phyloP scores from a whole-genome alignment of 192 early-diverging fungal species.

The Gamsiella multidivaricata region DNA sequence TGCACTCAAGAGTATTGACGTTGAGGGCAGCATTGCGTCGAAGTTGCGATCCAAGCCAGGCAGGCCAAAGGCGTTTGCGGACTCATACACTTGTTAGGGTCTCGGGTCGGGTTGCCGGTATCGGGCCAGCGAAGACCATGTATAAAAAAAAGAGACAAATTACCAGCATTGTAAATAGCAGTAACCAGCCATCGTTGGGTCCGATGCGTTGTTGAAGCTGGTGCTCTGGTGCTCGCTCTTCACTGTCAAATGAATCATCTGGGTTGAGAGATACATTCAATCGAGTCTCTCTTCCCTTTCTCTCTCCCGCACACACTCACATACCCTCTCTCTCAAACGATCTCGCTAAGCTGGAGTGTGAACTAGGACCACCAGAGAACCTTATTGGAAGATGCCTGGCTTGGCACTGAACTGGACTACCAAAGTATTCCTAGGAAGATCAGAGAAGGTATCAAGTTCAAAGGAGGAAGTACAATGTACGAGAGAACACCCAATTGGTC shows the following conservation, averaged over 20 bases:
- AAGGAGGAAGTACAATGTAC: too few relatives aligned
- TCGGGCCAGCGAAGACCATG: constrained; percentile 3
- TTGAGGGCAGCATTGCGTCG: constrained; percentile 5
- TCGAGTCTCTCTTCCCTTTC: too few relatives aligned
- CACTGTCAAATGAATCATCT: constrained; percentile 1
- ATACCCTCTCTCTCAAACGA: too few relatives aligned
- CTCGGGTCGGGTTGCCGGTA: constrained; percentile 2
- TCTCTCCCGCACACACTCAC: too few relatives aligned
- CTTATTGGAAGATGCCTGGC: too few relatives aligned
- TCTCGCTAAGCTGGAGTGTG: too few relatives aligned
- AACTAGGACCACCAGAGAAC: too few relatives aligned
- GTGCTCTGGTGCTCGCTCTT: constrained; percentile 6
- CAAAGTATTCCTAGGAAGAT: too few relatives aligned
- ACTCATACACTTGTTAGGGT: constrained; percentile 25
- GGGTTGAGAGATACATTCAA: too few relatives aligned
- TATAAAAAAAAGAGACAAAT: constrained; percentile 6
- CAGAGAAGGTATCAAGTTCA: too few relatives aligned
- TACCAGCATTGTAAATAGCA: constrained; percentile 1
- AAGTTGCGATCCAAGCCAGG: constrained; percentile 15
- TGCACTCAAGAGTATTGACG: constrained; percentile 8
- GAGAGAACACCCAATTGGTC: too few relatives aligned
- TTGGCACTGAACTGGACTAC: too few relatives aligned
- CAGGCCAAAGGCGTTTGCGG: constrained; percentile 12
- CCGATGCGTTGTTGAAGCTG: not conserved
- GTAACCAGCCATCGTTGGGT: not conserved